phyloP scores from a whole-genome alignment of 2,329 filamentous ascomycete genomes.

The Penicillium italicum region DNA sequence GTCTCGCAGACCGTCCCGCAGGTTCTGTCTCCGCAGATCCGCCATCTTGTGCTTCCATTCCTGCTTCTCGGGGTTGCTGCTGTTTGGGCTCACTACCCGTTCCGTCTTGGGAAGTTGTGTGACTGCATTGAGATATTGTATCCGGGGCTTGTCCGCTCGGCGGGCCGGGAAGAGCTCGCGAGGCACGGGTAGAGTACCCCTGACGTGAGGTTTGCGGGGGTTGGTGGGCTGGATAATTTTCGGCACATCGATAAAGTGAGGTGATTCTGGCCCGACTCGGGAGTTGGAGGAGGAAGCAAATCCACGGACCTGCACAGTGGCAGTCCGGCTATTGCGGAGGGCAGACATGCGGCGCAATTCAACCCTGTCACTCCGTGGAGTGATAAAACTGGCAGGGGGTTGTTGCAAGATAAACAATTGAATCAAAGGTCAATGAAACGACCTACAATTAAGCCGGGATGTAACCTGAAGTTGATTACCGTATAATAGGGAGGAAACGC shows the following conservation, averaged over 20 bases:
- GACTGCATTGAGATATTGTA: conserved; percentile 59
- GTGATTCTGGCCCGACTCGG: conserved; percentile 67
- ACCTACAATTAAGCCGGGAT: conserved; percentile 4
- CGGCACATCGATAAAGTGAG: conserved; percentile 80
- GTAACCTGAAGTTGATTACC: conserved; percentile 10
- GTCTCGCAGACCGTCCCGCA: conserved; percentile 66
- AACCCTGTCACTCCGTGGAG: not conserved
- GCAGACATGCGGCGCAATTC: conserved; percentile 32
- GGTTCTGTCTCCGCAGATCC: conserved; percentile 64
- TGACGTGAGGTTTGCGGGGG: conserved; percentile 51
- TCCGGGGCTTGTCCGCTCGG: conserved; percentile 58
- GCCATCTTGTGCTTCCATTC: conserved; percentile 73
- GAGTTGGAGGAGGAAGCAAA: conserved; percentile 38
- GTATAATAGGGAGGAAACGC: conserved; percentile 18
- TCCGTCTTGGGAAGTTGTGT: conserved; percentile 52
- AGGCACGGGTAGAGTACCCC: conserved; percentile 79
- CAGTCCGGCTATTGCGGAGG: conserved; percentile 36
- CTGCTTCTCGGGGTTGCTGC: conserved; percentile 49
- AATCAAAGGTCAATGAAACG: conserved; percentile 3
- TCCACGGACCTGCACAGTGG: conserved; percentile 38
- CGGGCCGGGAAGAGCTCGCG: conserved; percentile 70
- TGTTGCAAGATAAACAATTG: not conserved
- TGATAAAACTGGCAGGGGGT: not conserved
- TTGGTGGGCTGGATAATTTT: conserved; percentile 67
- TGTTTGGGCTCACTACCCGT: conserved; percentile 32